Evolutionary conservation across 768 basidiomycete species (phyloP), one percentile per base, ranked within the genome.

Genomic region (Mycena venus): DNA sequence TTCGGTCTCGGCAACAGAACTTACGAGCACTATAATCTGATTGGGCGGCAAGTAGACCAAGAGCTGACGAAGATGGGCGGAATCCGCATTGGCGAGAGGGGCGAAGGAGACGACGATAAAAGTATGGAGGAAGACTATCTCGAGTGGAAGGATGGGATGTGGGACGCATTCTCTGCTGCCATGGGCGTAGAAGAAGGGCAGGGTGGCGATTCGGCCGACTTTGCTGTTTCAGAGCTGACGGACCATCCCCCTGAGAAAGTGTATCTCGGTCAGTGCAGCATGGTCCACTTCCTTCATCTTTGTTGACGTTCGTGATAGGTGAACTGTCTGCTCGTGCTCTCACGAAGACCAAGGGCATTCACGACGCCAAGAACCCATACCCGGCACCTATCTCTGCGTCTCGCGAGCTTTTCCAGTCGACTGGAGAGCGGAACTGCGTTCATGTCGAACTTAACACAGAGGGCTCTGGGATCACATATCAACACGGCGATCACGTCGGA

Each of bases 121-220:
- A 96, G 95, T 81, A 99, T 99, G 97, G 98, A 99, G 83, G 98
- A 99, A 86, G 98, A 99, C 83, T 99, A 99, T 82, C 91, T 99
- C 15, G 97, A 96, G 79, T 99, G 98, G 98, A 99, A 99, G 84
- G 98, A 99, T 80, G 90, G 89, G 78, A 97, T 99, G 97, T 99
- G 97, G 95, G 93, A 94, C 21, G 91, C 92, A 6, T 95, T 99
- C 73, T 89, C 96, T n/a, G 82, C 88, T 68, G 90, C 90, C 25
- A 90, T 99, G 90, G 89, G 90, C 64, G 96, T 98, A 62, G 97
- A 99, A 83, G 98, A 99, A 83, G 98, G 98, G 42, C 97, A 97
- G 78, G 96, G 96, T 63, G 97, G 96, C 62, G 98, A 99, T 81
- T 91, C 94, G 31, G 91, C 98, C 47, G 98, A 99, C 87, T 99